phyloP scores from a whole-genome alignment of 176 grass and related monocot species.

The Cocos nucifera region DNA sequence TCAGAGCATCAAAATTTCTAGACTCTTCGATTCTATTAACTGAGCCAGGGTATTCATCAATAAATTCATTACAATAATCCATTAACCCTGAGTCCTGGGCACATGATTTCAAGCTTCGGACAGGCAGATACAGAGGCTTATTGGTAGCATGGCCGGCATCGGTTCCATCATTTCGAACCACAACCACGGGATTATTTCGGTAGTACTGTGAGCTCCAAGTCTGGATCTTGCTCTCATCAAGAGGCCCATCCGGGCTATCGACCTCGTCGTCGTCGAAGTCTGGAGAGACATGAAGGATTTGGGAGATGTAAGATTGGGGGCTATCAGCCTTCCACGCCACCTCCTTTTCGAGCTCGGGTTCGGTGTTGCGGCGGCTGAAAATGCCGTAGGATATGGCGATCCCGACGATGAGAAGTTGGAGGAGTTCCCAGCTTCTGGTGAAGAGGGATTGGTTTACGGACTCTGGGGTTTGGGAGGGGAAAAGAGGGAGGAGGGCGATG shows the following conservation, averaged over 20 bases:
- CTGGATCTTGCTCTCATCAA: conserved; percentile 21
- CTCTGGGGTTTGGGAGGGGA: conserved; percentile 47
- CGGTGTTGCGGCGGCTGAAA: conserved; percentile 69
- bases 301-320: conserved; percentile 40
- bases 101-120: conserved; percentile 42
- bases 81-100: conserved; percentile 4
- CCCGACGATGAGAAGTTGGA: conserved; percentile 80
- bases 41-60: conserved; percentile 1
- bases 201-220: conserved; percentile 55
- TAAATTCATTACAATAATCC: no score
- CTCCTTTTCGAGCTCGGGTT: conserved; percentile 12
- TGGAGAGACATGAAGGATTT: conserved; percentile 43
- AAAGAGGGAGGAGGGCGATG: conserved; percentile 48
- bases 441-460: conserved; percentile 39
- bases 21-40: neutral
- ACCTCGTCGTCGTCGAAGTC: conserved; percentile 40
- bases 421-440: conserved; percentile 70
- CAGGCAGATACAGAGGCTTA: conserved; percentile 42
- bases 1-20: no score
- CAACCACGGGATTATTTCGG: conserved; percentile 29
- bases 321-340: conserved; percentile 27
- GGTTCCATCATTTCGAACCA: conserved; percentile 16
- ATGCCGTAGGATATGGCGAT: conserved; percentile 84
- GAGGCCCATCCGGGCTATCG: neutral
- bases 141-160: neutral